Evolutionary conservation across 2,329 filamentous ascomycete species (phyloP).

Genomic region (Cercospora sojina): DNA sequence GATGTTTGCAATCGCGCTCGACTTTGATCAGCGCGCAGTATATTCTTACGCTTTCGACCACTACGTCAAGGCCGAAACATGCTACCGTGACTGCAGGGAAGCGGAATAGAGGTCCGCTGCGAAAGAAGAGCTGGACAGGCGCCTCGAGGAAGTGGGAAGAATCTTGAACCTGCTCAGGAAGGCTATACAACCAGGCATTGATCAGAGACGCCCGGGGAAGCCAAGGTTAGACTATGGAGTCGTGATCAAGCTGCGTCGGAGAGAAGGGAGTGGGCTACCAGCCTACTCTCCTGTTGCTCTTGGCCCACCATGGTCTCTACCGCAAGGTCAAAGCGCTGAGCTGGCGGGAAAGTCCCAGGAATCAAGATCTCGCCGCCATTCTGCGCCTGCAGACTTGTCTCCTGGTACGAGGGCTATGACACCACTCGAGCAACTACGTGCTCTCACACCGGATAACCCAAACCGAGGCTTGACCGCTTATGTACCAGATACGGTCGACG

Average conservation of each 20-base stretch:
- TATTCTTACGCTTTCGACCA: conserved; percentile 6
- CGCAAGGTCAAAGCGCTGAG: not conserved
- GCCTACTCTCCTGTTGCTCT: not conserved
- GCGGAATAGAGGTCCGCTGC: not conserved
- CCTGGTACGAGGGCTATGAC: not conserved
- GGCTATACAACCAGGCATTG: not conserved
- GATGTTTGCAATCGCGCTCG: not conserved
- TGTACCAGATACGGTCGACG: conserved; percentile 2
- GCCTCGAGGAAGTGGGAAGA: not conserved
- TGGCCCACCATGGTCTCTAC: not conserved
- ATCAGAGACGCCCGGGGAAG: conserved; percentile 3
- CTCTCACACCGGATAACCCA: conserved; percentile 6
- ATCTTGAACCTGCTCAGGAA: not conserved
- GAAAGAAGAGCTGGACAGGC: not conserved
- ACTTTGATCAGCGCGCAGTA: not conserved
- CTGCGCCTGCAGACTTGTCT: not conserved
- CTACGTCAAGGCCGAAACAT: not conserved
- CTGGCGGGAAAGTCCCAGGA: not conserved
- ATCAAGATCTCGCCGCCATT: not conserved
- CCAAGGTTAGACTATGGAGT: not conserved
- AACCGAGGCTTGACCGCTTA: conserved; percentile 8
- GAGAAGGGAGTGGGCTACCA: not conserved
- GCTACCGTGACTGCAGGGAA: not conserved
- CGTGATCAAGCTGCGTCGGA: not conserved
- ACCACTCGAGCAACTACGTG: not conserved